Percentiles rank a stretch among this genome's conserved stretches.
These are phyloP conservation scores for Talaromyces nanjingensis DNA, from an alignment of 495 filamentous ascomycete genomes.

Conservation along the genomic window DNA sequence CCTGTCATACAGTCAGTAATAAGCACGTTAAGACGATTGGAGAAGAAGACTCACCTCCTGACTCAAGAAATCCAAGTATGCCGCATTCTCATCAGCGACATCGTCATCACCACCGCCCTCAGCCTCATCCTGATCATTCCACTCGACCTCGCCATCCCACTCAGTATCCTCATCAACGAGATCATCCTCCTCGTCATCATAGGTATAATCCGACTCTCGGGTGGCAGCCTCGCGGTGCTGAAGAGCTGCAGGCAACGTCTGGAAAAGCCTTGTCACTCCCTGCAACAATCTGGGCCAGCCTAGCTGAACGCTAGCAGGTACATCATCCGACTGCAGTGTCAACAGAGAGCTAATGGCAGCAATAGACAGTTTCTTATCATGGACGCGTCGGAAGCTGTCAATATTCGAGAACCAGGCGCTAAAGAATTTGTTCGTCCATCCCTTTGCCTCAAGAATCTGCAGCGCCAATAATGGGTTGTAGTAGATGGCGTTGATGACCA, in stretches of 20 bases:
- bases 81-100: slow-evolving; percentile 78
- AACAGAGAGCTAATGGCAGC: slow-evolving; percentile 83
- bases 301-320: slow-evolving; percentile 82
- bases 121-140: slow-evolving; percentile 58
- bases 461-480: slow-evolving; percentile 83
- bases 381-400: slow-evolving; percentile 84
- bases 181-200: slow-evolving; percentile 67
- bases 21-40: not conserved
- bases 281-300: slow-evolving; percentile 95
- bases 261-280: slow-evolving; percentile 86
- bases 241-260: slow-evolving; percentile 78
- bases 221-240: slow-evolving; percentile 90
- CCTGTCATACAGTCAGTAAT: slow-evolving; percentile 38
- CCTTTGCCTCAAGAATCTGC: slow-evolving; percentile 78
- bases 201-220: slow-evolving; percentile 75
- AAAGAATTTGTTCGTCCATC: slow-evolving; percentile 99
- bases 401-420: slow-evolving; percentile 96
- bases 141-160: slow-evolving; percentile 60
- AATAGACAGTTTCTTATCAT: slow-evolving; percentile 97
- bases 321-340: slow-evolving; percentile 64
- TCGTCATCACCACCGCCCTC: slow-evolving; percentile 56
- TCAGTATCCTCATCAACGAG: slow-evolving; percentile 66
- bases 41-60: slow-evolving; percentile 57
- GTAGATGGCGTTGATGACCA: slow-evolving; percentile 97
- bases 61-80: slow-evolving; percentile 93